phyloP scores from a whole-genome alignment of 2,329 filamentous ascomycete genomes.

The Pseudocercospora pini-densiflorae region DNA sequence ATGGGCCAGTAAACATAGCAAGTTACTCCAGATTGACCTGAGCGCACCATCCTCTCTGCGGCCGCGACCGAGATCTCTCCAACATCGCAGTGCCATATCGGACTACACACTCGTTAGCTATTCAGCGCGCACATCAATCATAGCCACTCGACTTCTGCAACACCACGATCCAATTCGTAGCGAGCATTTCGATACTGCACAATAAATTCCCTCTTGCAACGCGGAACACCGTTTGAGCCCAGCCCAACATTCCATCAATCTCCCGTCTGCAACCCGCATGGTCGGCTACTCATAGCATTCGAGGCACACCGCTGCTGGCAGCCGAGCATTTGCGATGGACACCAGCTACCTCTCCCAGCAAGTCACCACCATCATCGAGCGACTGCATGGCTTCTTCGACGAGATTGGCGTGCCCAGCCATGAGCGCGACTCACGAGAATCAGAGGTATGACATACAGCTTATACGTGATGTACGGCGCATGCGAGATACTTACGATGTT shows the following conservation, averaged over 20 bases:
- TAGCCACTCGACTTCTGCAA: not conserved
- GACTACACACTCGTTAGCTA: not conserved
- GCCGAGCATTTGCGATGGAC: slow-evolving; percentile 65
- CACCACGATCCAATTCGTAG: not conserved
- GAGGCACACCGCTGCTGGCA: slow-evolving; percentile 36
- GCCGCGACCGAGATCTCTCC: too few relatives aligned
- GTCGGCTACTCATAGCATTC: not conserved
- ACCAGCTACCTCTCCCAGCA: slow-evolving; percentile 92
- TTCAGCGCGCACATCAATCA: not conserved
- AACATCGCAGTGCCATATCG: not conserved
- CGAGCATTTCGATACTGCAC: not conserved
- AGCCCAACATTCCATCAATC: not conserved
- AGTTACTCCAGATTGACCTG: not conserved
- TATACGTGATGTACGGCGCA: not conserved
- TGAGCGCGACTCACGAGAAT: slow-evolving; percentile 87
- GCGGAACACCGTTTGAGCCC: too few relatives aligned
- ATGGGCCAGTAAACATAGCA: not conserved
- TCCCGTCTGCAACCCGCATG: not conserved
- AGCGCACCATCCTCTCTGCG: not conserved
- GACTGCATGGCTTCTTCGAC: slow-evolving; percentile 93
- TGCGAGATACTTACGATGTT: slow-evolving; percentile 7
- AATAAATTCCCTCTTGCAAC: too few relatives aligned
- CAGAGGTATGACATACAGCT: slow-evolving; percentile 68
- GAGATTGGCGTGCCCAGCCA: slow-evolving; percentile 95
- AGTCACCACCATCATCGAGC: slow-evolving; percentile 90